Evolutionary conservation across 345 rosid species (phyloP).

Genomic region (Erucastrum elatum): DNA sequence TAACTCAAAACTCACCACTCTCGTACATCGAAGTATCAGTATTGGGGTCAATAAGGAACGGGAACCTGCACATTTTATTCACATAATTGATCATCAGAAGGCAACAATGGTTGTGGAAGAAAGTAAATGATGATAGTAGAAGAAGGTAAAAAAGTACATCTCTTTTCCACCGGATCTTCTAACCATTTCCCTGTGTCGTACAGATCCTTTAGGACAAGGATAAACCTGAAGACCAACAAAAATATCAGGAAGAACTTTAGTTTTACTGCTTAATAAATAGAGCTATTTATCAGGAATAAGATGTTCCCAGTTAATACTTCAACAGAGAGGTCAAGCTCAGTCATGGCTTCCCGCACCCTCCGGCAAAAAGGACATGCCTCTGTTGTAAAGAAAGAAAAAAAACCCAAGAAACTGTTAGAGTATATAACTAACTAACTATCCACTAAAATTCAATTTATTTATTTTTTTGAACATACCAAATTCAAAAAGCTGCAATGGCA

Average conservation of each 20-base stretch:
- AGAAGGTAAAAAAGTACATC: constrained; percentile 46
- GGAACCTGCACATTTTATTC: constrained; percentile 57
- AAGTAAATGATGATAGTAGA: constrained; percentile 18
- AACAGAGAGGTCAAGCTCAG: constrained; percentile 79
- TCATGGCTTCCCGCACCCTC: constrained; percentile 80
- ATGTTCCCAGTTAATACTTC: constrained; percentile 47
- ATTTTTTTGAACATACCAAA: constrained; percentile 51
- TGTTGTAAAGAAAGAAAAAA: constrained; percentile 35
- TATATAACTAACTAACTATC: background rate
- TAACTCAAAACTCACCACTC: constrained; percentile 58
- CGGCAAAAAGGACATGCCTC: constrained; percentile 93
- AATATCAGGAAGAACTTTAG: constrained; percentile 9
- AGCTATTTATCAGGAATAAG: background rate
- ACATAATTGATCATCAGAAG: background rate
- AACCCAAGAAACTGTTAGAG: background rate
- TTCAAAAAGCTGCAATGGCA: constrained; percentile 70
- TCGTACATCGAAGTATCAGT: constrained; percentile 68
- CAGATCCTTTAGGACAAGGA: constrained; percentile 89
- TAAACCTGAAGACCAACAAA: constrained; percentile 54
- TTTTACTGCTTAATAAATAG: background rate
- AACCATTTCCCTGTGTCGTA: constrained; percentile 74
- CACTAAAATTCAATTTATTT: background rate
- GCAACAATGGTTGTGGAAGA: background rate
- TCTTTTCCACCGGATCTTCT: constrained; percentile 76
- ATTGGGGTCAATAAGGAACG: constrained; percentile 74